Conservation (phyloP, 2,329 filamentous ascomycete species). For the Cylindrodendrum hubeiense region DNA sequence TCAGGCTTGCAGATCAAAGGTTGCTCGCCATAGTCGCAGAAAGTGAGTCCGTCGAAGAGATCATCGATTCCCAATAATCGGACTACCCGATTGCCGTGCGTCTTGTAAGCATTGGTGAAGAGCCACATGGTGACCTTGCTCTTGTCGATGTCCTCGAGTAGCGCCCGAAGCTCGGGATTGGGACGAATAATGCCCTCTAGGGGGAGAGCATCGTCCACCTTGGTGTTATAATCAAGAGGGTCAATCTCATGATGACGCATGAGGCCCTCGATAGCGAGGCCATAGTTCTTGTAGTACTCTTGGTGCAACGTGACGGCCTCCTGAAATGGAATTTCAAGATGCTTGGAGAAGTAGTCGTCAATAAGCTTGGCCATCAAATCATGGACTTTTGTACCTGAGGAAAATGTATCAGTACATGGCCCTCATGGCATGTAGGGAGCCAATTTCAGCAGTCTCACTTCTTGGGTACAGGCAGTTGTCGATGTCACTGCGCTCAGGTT, state of each 20-base stretch:
- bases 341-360: conserved; percentile 70
- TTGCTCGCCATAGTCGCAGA: conserved; percentile 84
- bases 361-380: conserved; percentile 91
- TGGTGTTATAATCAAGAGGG: conserved; percentile 90
- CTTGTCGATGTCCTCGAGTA: conserved; percentile 86
- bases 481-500: conserved; percentile 79
- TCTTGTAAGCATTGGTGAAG: conserved; percentile 96
- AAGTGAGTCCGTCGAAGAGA: conserved; percentile 94
- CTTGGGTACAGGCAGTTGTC: conserved; percentile 97
- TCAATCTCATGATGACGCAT: conserved; percentile 96
- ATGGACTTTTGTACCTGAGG: conserved; percentile 80
- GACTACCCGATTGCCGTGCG: conserved; percentile 85
- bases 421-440: not conserved
- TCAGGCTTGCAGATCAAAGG: conserved; percentile 90
- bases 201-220: conserved; percentile 95
- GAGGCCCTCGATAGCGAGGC: conserved; percentile 95
- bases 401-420: conserved; percentile 19
- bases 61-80: conserved; percentile 85
- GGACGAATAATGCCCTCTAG: conserved; percentile 87
- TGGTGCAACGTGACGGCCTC: conserved; percentile 89
- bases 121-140: conserved; percentile 91
- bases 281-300: conserved; percentile 96
- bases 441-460: conserved; percentile 64
- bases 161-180: conserved; percentile 76
- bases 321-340: conserved; percentile 78